Evolutionary conservation across 495 filamentous ascomycete species (phyloP), one percentile per base, ranked within the genome.

Genomic region (Sordaria brevicollis): DNA sequence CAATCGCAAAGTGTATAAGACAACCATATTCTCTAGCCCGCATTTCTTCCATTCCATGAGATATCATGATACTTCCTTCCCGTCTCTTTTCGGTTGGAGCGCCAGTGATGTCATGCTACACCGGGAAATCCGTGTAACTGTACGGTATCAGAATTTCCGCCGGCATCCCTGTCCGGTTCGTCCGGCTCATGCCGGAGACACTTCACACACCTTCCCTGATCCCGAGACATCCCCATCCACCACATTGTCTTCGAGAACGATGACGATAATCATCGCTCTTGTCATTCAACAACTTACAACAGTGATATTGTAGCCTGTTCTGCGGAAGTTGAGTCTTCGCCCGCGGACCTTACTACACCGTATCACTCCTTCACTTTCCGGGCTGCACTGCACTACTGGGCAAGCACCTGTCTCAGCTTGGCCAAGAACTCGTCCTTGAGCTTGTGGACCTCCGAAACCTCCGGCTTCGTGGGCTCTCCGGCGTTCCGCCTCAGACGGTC

Each of bases 401-500:
- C 93, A 68, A 99, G 83, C 65, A 97, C 94, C 79, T 87, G 85
- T 80, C 94, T 88, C 76, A 99, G 79, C 91, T 96, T 94, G 35
- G 85, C 80, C 73, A 95, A 76, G 78, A 99, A 99, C 67, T 89
- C 88, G 15, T 90, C 89, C 71, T 86, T 87, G 74, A 99, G 77
- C 80, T 91, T 92, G 68, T 88, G 79, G 54, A 97, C 86, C 83
- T 99, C 95, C 31, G 74, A 81, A 5, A 98, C 86, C 8, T 81
- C 83, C 3, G 95, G 95, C 80, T 99, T 99, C 54, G 84, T 80
- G 3, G 95, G 95, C 82, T 98, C 96, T 5, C 95, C 95, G 1
- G 95, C 94, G 19, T 86, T 90, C 43, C 93, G 85, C 72, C 92
- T 86, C 39, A 99, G 83, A 54, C 89, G 86, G 73, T 97, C 93